Evolutionary conservation across 2,329 filamentous ascomycete species (phyloP).

Genomic region (Seiridium unicorne): DNA sequence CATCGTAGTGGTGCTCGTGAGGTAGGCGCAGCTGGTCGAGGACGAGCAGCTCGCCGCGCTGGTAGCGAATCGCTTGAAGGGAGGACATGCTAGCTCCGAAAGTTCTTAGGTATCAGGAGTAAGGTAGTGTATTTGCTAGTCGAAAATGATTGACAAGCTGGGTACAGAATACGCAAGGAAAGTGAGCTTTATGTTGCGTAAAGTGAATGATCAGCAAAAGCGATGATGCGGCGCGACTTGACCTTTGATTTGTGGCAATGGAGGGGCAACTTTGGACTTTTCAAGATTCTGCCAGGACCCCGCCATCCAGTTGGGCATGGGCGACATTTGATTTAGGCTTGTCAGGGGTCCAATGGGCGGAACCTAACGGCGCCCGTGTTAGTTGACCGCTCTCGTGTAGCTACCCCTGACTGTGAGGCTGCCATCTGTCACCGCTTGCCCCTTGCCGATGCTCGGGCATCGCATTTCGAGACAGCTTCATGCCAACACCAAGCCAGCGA

Average conservation of each 20-base stretch:
- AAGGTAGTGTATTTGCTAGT: no score
- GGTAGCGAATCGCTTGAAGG: slow-evolving; percentile 77
- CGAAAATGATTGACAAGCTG: no score
- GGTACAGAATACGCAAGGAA: no score
- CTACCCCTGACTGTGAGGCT: not conserved
- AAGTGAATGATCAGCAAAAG: no score
- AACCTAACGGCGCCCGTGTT: not conserved
- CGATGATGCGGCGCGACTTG: not conserved
- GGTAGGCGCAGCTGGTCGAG: slow-evolving; percentile 82
- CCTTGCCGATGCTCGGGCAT: not conserved
- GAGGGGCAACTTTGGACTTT: not conserved
- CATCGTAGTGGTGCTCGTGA: slow-evolving; percentile 76
- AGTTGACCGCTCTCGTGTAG: not conserved
- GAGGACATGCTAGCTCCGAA: slow-evolving; percentile 40
- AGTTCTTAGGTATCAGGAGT: no score
- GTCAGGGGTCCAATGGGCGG: not conserved
- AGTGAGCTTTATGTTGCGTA: no score
- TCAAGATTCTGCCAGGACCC: slow-evolving; percentile 8
- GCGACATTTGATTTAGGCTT: not conserved
- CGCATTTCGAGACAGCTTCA: slow-evolving; percentile 1
- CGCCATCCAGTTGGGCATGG: not conserved
- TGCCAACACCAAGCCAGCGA: not conserved
- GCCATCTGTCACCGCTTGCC: not conserved
- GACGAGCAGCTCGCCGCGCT: slow-evolving; percentile 69
- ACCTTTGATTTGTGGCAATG: not conserved